phyloP scores from a whole-genome alignment of 768 basidiomycete genomes.

The Jaapia argillacea region DNA sequence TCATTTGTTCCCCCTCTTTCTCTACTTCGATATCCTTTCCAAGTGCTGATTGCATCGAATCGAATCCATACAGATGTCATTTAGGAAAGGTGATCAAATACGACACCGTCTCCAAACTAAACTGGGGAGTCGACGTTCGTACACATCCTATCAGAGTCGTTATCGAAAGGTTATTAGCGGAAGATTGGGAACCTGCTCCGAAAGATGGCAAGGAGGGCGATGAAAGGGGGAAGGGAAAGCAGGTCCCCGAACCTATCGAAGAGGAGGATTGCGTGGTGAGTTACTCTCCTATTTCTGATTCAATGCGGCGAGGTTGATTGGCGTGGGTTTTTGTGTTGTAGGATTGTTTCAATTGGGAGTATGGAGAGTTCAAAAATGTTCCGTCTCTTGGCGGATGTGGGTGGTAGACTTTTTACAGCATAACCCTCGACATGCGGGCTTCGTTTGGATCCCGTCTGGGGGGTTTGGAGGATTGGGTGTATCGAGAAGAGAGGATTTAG shows the following conservation, averaged over 20 bases:
- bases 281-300: constrained; percentile 1
- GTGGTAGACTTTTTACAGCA: too few species aligned
- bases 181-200: constrained; percentile 38
- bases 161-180: constrained; percentile 54
- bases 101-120: constrained; percentile 74
- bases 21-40: background rate
- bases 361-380: constrained; percentile 43
- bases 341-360: constrained; percentile 79
- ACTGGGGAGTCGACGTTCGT: constrained; percentile 69
- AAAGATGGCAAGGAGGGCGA: constrained; percentile 29
- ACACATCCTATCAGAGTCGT: constrained; percentile 65
- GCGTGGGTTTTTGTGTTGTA: constrained; percentile 15
- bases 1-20: background rate
- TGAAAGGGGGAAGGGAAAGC: too few species aligned
- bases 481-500: too few species aligned
- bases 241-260: constrained; percentile 41
- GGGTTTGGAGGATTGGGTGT: too few species aligned
- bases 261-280: constrained; percentile 59
- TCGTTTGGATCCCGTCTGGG: too few species aligned
- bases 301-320: background rate
- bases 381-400: too few species aligned
- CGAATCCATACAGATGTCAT: constrained; percentile 72
- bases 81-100: constrained; percentile 74
- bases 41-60: too few species aligned
- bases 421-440: too few species aligned